Percentiles rank a stretch among this genome's conserved stretches.
Evolutionary conservation across 495 filamentous ascomycete genomes (phyloP).

Genomic region (Neurospora tetrasperma): DNA sequence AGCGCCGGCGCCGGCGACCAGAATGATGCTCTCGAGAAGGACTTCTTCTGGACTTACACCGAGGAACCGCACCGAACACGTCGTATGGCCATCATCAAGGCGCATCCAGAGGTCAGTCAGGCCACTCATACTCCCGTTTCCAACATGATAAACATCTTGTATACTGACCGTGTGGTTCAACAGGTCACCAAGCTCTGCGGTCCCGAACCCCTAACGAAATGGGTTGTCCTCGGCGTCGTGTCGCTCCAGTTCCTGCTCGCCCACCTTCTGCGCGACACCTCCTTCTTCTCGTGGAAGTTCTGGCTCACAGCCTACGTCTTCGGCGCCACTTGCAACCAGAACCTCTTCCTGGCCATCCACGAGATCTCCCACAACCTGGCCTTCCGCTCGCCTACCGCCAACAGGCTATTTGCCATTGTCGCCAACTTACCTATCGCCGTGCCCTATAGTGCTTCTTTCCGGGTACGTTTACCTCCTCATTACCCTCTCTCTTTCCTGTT

Average conservation of each 20-base stretch:
- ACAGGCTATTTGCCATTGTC: conserved; percentile 78
- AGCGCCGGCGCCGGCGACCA: not conserved
- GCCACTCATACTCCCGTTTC: conserved; percentile 1
- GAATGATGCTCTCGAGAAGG: conserved; percentile 29
- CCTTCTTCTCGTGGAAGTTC: conserved; percentile 75
- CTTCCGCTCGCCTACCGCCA: conserved; percentile 74
- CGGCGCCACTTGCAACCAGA: conserved; percentile 95
- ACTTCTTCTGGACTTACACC: conserved; percentile 89
- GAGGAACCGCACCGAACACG: conserved; percentile 94
- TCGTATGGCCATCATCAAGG: conserved; percentile 91
- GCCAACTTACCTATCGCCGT: conserved; percentile 94
- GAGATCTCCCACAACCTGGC: conserved; percentile 98
- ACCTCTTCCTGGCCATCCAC: conserved; percentile 97
- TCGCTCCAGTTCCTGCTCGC: conserved; percentile 71
- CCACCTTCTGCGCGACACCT: conserved; percentile 64
- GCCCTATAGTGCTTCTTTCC: conserved; percentile 93
- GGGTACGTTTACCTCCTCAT: conserved; percentile 39
- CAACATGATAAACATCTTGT: not conserved
- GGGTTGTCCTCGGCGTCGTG: conserved; percentile 77
- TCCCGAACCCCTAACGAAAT: conserved; percentile 92
- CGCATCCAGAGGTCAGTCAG: conserved; percentile 74
- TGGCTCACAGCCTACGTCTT: conserved; percentile 82
- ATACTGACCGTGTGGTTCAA: not conserved
- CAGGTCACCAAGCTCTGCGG: conserved; percentile 97
- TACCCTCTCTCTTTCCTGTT: too few species aligned